Evolutionary conservation across 345 rosid genomes (phyloP), one percentile per base, ranked within the genome.

Genomic region (Eucalyptus fibrosa): DNA sequence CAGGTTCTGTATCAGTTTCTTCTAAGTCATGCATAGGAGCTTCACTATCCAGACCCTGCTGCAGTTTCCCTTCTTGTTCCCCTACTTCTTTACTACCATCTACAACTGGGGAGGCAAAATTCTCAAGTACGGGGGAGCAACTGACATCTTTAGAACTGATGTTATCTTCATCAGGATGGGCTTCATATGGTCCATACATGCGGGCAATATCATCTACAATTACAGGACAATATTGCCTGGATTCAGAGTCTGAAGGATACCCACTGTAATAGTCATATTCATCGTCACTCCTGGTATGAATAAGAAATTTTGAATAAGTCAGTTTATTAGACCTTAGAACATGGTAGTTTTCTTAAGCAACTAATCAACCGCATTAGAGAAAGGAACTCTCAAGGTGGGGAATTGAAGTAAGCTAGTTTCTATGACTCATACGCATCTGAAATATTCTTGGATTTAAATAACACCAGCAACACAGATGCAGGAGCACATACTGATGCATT

Each of bases 281-380:
- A 55, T 95, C 98, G 88, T 97, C 98, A 94, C 98, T 97, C 96
- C 99, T 96, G 91, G 86, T 88, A 88, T 44, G 50, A 32, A 47
- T 42, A 53, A 47, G 69, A 88, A 88, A 42, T 21, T 67, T 69
- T 51, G 12, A 34, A 53, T 82, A 77, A 77, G 85, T 77, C 85
- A 77, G 85, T 77, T 77, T 77, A 77, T 12, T 77, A 37, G 85
- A 40, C 30, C 83, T 77, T 26, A 40, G 42, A 77, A 77, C 47
- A 21, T 11, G 47, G 42, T 77, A 77, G 83, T 12, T 21, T 12
- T 40, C 47, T 42, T 77, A 40, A 40, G 85, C 30, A 77, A 77
- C 47, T 21, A 40, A 77, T 40, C 8, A 1, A 21, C 47, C 9
- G 3, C 42, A 24, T 23, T 21, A 42, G 26, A 40, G 85, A 77